Base-by-base conservation (phyloP, 2,329 filamentous ascomycete genomes). In the Stemphylium lycopersici region DNA sequence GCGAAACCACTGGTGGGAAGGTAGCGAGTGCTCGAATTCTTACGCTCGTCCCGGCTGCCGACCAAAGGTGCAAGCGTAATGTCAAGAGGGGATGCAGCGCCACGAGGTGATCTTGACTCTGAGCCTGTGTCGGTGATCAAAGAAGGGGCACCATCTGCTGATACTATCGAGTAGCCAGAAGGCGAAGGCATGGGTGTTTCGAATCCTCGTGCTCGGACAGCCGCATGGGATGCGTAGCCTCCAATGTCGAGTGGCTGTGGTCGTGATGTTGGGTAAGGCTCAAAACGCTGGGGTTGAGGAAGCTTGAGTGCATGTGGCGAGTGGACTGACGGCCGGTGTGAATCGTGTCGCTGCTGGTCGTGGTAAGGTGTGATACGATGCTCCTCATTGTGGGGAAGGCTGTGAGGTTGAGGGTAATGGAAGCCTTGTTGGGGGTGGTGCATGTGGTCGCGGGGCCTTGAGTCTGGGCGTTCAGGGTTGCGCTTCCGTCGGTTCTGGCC, bases 401-500 rank as follows among this genome's bases (percentile, higher is more conserved):
- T 49, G 34, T 66, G 69, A 29, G 65, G 55, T 7, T 61, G 12
- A 31, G 68, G 59, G 49, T 74, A 73, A 60, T 65, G 66, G 59
- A 72, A 73, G 29, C 58, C 59, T 45, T 58, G 41, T 22, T 74
- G 69, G 60, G 73, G 63, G 50, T 76, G 57, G 37, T 72, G 66
- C 51, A 67, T 65, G 38, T 67, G 68, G 22, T 69, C 63, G 49
- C 66, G 67, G 18, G 60, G 42, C 43, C 62, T 52, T 26, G 66
- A 66, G 7, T 70, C 69, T 31, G 52, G 63, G 49, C 67, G 69
- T n/a, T 74, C 71, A 29, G 70, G 70, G 48, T 73, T 74, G 57
- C 79, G 76, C 68, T 78, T 77, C 68, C 89, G 83, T 68, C 92
- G 86, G 78, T 96, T 96, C 83, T 93, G 90, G 72, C 89, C 90